Percentiles rank a stretch among this genome's conserved stretches.
Conservation (phyloP, 345 rosid species). For the Litchi chinensis region DNA sequence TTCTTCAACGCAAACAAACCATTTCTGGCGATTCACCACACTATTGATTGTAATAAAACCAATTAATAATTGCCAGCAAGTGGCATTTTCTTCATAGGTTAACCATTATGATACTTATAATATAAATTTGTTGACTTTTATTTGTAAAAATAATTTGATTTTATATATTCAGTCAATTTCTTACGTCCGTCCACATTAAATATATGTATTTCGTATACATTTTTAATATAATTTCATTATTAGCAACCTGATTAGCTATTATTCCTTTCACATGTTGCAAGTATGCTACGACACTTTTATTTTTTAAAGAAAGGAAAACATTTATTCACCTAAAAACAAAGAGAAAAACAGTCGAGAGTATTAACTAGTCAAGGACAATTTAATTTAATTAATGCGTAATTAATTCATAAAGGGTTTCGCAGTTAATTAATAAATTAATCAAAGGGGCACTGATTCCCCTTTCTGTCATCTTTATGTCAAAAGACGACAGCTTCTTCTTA, state of each 20-base stretch:
- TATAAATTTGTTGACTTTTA: too few species aligned
- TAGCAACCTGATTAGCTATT: too few species aligned
- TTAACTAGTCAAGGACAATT: neutral
- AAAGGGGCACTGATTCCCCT: neutral
- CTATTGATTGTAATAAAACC: neutral
- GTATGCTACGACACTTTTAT: too few species aligned
- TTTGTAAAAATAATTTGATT: neutral
- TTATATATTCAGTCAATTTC: too few species aligned
- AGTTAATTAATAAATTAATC: too few species aligned
- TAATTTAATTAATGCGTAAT: neutral
- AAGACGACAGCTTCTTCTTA: neutral
- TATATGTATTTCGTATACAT: too few species aligned
- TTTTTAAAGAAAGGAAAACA: too few species aligned
- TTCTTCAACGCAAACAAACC: neutral
- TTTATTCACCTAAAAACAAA: too few species aligned
- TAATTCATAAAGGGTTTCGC: too few species aligned
- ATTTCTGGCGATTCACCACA: neutral
- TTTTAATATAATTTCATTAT: too few species aligned
- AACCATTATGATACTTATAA: neutral
- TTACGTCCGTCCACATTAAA: too few species aligned
- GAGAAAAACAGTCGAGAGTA: neutral
- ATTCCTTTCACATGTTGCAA: conserved; percentile 1
- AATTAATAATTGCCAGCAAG: neutral
- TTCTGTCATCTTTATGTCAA: neutral
- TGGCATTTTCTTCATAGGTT: neutral